Evolutionary conservation across 1,139 yeast species (phyloP), one percentile per base, ranked within the genome.

Genomic region (Geotrichum australiense): DNA sequence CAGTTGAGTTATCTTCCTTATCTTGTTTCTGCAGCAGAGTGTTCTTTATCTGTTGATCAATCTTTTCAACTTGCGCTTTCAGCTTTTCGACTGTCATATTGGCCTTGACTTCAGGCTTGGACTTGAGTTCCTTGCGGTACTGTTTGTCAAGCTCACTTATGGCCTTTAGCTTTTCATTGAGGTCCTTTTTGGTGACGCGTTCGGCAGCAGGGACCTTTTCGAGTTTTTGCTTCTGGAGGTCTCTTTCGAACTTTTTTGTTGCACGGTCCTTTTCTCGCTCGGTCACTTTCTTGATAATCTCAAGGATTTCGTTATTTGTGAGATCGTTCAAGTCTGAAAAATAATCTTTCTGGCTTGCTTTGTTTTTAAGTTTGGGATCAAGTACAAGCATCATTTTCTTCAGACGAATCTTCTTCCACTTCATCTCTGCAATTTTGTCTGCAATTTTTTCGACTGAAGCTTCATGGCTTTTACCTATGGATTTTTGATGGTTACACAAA

Each of bases 401-500:
- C 37, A 72, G 60, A 50, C 95, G 71, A 46, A 80, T 74, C 61
- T 80, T 83, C 57, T 82, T 87, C 95, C 96, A 89, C 45, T 76
- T 62, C 63, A 85, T 69, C 65, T 87, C 96, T 54, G 77, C 73
- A 47, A 89, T 73, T 54, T 73, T 78, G 44, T 83, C 94, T 50
- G 69, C 76, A 41, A 86, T 85, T 58, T 80, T 85, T 50, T 78
- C 86, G 43, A 89, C 84, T 4, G 87, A 71, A 15, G 76, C 74
- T 30, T 84, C 91, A 58, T 89, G 96, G 5, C 77, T 77, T 59
- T 87, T 87, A 45, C 89, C 76, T 16, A 87, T 89, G 20, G 95
- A 77, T 65, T 96, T 80, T 71, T 89, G 97, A 73, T 89, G 97
- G 71, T 89, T 89, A 83, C 97, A 89, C 55, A 89, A 69, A 49